Base-by-base conservation (phyloP, 495 filamentous ascomycete genomes). In the Stereocaulon alpinum region DNA sequence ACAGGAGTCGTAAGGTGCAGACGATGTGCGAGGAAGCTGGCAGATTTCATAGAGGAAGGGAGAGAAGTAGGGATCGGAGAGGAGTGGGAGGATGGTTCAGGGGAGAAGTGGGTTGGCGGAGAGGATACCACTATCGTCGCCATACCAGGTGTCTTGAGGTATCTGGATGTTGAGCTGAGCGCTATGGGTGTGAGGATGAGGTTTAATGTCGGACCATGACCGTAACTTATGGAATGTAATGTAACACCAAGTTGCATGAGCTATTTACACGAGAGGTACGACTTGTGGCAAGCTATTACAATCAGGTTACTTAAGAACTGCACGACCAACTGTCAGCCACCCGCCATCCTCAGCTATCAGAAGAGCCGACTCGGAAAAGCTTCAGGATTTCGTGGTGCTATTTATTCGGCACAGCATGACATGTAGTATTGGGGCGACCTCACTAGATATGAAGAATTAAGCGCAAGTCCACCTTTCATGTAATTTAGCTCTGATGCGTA, bases 181-280 rank as follows among this genome's bases (percentile, higher is more conserved):
- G 88, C 90, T 44, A 97, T 96, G 90, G 91, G 91, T 53, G 83
- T 95, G 52, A 81, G 86, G 67, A 82, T 96, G 77, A 90, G 86
- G 77, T 98, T 93, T 72, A 85, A 84, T 72, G 81, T 97, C 37
- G 82, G 79, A 49, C 83, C 79, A 47, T 81, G 65, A 68, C 22
- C 20, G 30, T 12, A 22, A 17, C 45, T 18, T 17, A 17, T 2
- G 20, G 14, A 45, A 47, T 0, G 12, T 27, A 22, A 11, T 0
- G 22, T 15, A 10, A n/a, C 15, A 52, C 11, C 17, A 5, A 22
- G 48, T 51, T 12, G 34, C 34, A 10, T 37, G 7, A 37, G 34
- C 34, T 37, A 37, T 37, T 6, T 37, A 2, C 12, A 6, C 2
- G 34, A 9, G 2, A 1, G 34, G 34, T 10, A 12, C 12, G 2